These are phyloP conservation scores for Trichosporon inkin DNA, from an alignment of 1,284 basidiomycete genomes.

Conservation along the genomic window DNA sequence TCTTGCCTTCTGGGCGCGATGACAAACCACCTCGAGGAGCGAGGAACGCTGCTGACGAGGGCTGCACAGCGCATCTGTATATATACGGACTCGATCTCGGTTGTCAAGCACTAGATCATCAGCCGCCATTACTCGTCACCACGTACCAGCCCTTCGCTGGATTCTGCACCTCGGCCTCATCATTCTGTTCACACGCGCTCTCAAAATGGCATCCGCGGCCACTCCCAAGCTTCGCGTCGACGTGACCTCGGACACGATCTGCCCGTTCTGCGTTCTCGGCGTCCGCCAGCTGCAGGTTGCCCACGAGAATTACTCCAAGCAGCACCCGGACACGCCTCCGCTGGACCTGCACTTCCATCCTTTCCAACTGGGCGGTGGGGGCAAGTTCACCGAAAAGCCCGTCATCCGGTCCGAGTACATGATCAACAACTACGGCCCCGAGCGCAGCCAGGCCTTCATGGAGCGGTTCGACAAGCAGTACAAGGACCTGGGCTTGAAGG, in stretches of 20 bases:
- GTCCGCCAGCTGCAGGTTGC: conserved; percentile 32
- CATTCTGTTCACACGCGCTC: not conserved
- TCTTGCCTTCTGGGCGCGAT: too few species aligned
- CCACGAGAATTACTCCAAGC: conserved; percentile 16
- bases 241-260: conserved; percentile 36
- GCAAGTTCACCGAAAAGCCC: conserved; percentile 27
- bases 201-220: conserved; percentile 11
- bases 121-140: too few species aligned
- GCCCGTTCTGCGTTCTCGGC: conserved; percentile 42
- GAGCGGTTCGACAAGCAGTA: conserved; percentile 38
- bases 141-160: too few species aligned
- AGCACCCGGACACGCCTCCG: conserved; percentile 20
- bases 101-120: too few species aligned
- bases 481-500: conserved; percentile 40
- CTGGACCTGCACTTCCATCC: conserved; percentile 41
- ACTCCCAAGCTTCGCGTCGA: conserved; percentile 23
- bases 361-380: conserved; percentile 37
- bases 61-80: too few species aligned
- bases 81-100: too few species aligned
- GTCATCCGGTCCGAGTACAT: conserved; percentile 29
- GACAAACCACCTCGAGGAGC: too few species aligned
- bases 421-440: conserved; percentile 40
- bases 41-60: too few species aligned
- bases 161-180: not conserved
- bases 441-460: conserved; percentile 32